phyloP scores from a whole-genome alignment of 345 rosid genomes.

The Boechera retrofracta region DNA sequence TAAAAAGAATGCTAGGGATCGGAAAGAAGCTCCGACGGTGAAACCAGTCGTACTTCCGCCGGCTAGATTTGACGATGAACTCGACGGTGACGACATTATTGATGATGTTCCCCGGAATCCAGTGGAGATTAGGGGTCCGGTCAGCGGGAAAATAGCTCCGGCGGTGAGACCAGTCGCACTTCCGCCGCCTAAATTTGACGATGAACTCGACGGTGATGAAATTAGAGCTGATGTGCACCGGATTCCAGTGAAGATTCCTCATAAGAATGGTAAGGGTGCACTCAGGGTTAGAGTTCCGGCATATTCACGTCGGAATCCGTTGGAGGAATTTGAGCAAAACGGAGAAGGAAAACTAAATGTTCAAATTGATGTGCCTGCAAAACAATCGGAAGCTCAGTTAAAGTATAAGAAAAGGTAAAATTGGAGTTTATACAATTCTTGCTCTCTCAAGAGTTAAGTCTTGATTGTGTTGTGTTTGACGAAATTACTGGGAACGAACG shows the following conservation, averaged over 20 bases:
- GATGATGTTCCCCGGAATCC: background rate
- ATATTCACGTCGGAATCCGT: conserved; percentile 35
- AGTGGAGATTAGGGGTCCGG: conserved; percentile 2
- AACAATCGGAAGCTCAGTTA: conserved; percentile 42
- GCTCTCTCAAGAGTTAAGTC: background rate
- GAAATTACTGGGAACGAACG: conserved; percentile 13
- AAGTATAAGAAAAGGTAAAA: conserved; percentile 46
- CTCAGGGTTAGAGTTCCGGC: conserved; percentile 42
- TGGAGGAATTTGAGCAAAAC: conserved; percentile 20
- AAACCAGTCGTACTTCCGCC: conserved; percentile 12
- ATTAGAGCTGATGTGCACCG: background rate
- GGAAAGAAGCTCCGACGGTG: conserved; percentile 4
- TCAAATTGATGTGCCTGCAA: conserved; percentile 24
- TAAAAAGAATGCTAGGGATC: background rate
- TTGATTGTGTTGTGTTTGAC: conserved; percentile 26
- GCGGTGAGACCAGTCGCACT: conserved; percentile 38
- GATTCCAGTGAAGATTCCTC: conserved; percentile 6
- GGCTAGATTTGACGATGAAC: conserved; percentile 33
- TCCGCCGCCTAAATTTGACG: conserved; percentile 36
- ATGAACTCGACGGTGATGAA: conserved; percentile 20
- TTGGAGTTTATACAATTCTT: background rate
- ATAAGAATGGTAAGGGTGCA: conserved; percentile 12
- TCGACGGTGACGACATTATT: background rate
- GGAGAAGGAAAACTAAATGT: conserved; percentile 17
- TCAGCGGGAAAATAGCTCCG: conserved; percentile 64